Base-by-base conservation (phyloP, 257 asterid species). In the Ophiorrhiza pumila region DNA sequence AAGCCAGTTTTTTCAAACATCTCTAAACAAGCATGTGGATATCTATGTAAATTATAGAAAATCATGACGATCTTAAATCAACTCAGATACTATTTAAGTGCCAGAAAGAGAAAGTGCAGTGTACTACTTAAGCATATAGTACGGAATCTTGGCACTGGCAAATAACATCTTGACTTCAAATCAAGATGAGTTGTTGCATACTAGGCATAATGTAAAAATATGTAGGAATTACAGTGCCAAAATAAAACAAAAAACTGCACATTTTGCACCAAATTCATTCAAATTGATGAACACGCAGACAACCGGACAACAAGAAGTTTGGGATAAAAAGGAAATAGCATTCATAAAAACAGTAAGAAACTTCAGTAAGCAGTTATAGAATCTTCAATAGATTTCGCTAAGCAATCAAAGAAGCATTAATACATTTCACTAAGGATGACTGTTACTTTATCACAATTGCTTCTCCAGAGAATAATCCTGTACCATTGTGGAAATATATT, bases 11-110 rank as follows among this genome's bases (percentile, higher is more conserved):
- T 62, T 62, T 15, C 71, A 63, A 22, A 12, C n/a, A 31, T 60
- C 8, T 58, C 63, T 43, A 52, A 31, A 69, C 9, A 34, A n/a
- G 41, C 34, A 61, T 31, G 59, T 14, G 29, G 68, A 42, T 61
- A 37, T 20, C 23, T 43, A n/a, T 5, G 31, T 15, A 37, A 65
- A 45, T 59, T 7, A 27, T 5, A 46, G 59, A 23, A 60, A 12
- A 29, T n/a, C 18, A 71, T 56, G 59, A 59, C n/a, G 56, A 60
- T 59, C 69, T 45, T 22, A 46, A 22, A 37, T 59, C 69, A 72
- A 60, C 29, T 72, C 60, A 39, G 57, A 58, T 18, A 18, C 49
- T 7, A 63, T 20, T 37, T 35, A 63, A 18, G 46, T 32, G 22
- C 34, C 25, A 17, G 23, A 18, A 3, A 37, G 7, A 2, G 7